Evolutionary conservation across 176 grass and related monocot genomes (phyloP).

Genomic region (Elymus sibiricus): DNA sequence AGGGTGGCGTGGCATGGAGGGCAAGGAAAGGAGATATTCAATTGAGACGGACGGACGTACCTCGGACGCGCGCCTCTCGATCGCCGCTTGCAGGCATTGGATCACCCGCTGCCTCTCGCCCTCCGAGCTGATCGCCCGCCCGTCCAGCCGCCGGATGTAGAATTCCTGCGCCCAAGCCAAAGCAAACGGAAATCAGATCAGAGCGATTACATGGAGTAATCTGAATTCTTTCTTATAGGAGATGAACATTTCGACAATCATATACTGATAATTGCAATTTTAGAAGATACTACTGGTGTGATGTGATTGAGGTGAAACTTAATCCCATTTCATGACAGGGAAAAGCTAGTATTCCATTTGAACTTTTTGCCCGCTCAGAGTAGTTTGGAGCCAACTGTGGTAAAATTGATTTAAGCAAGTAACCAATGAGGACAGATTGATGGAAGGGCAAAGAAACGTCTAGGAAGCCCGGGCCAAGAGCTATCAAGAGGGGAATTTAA

Average conservation of each 20-base stretch:
- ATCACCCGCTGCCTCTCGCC: slow-evolving; percentile 79
- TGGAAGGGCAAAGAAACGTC: slow-evolving; percentile 14
- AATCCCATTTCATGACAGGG: not conserved
- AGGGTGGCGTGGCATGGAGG: slow-evolving; percentile 42
- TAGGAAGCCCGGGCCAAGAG: slow-evolving; percentile 16
- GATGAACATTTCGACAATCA: not conserved
- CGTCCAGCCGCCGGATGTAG: slow-evolving; percentile 69
- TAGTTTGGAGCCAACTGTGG: not conserved
- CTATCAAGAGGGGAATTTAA: not conserved
- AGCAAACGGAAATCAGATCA: not conserved
- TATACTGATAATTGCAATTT: not conserved
- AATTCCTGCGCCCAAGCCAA: slow-evolving; percentile 53
- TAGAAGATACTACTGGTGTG: not conserved
- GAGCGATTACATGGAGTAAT: not conserved
- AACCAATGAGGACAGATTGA: not conserved
- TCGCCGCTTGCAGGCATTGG: slow-evolving; percentile 75
- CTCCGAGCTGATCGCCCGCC: slow-evolving; percentile 70
- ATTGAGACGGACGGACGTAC: slow-evolving; percentile 32
- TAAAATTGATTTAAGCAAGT: not conserved
- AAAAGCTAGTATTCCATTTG: not conserved
- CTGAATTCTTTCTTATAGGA: not conserved
- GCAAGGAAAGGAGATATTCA: slow-evolving; percentile 36
- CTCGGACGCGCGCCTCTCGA: slow-evolving; percentile 82
- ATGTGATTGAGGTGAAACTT: not conserved
- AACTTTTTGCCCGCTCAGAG: not conserved